Base-by-base conservation (phyloP, 2,329 filamentous ascomycete genomes). In the Nothophoma quercina region DNA sequence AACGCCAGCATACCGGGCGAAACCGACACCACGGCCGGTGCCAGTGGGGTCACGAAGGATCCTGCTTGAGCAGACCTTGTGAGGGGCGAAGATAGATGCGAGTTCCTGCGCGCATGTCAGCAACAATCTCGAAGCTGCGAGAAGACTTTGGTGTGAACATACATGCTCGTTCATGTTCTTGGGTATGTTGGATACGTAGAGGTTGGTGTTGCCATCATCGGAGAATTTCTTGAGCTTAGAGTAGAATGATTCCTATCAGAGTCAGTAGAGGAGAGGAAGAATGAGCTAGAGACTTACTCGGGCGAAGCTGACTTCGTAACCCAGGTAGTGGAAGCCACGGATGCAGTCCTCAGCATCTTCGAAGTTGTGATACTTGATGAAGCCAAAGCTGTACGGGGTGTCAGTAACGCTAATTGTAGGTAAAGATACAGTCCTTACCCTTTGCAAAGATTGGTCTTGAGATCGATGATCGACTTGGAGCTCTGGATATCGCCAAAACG, bases 381-480 rank as follows among this genome's bases (percentile, higher is more conserved):
- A 99, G 5, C 95, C 95, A 71, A 98, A 99, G 12, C 95, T 98
- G 16, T 15, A 50, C 6, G 2, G 18, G 7, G 0, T 22, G 34
- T 70, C 30, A 67, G 51, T 33, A 25, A 3, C 26, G 38, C 23
- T 5, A 19, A 28, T 4, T 34, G 19, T n/a, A 33, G 12, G 22
- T 2, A 1, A 22, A 29, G n/a, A 21, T 8, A 26, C 12, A 34
- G 39, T 32, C 50, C 53, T 68, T 78, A 96, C 95, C 95, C 95
- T 79, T 99, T 99, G 85, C 95, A 99, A 59, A 92, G 88, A 55
- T 92, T 91, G 40, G 91, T 96, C 63, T 89, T 88, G 44, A 93
- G 88, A 77, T 99, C 96, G 69, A 99, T 96, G 77, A 99, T 99
- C 12, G 96, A 95, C 82, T 99, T 99, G 69, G 92, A 97, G 61